Conservation (phyloP, 805 yeast genomes). For the Nakazawaea ernobii region DNA sequence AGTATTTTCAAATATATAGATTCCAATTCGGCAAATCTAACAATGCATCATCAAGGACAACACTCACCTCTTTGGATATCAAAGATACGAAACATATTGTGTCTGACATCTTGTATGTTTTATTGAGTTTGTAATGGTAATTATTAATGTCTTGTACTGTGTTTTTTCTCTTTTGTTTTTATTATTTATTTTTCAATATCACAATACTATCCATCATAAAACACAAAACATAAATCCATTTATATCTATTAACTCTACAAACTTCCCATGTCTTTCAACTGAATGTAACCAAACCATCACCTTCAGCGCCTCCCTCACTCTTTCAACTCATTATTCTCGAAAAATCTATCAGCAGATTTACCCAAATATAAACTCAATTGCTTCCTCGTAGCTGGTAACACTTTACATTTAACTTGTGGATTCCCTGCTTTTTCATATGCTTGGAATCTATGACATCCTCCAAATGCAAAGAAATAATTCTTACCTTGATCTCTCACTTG, state of each 20-base stretch:
- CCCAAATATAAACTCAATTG: constrained; percentile 71
- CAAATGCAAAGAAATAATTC: constrained; percentile 72
- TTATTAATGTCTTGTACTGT: not conserved
- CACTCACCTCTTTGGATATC: constrained; percentile 45
- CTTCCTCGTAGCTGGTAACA: constrained; percentile 69
- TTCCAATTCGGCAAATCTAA: not conserved
- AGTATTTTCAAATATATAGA: not conserved
- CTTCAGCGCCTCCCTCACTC: not conserved
- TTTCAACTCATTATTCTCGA: constrained; percentile 13
- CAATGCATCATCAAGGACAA: too few relatives aligned
- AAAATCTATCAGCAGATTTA: constrained; percentile 50
- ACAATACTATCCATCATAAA: too few relatives aligned
- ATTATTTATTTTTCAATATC: too few relatives aligned
- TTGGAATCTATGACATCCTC: constrained; percentile 87
- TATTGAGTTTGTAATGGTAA: constrained; percentile 11
- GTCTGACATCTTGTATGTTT: constrained; percentile 5
- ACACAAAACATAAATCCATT: too few relatives aligned
- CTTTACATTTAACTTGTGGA: constrained; percentile 57
- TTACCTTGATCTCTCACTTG: constrained; percentile 59
- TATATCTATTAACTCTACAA: too few relatives aligned
- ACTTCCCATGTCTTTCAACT: not conserved
- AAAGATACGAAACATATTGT: constrained; percentile 49
- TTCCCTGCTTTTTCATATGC: constrained; percentile 63
- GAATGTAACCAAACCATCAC: too few relatives aligned
- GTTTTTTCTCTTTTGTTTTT: not conserved